Evolutionary conservation across 345 rosid species (phyloP).

Genomic region (Garcia nutans): DNA sequence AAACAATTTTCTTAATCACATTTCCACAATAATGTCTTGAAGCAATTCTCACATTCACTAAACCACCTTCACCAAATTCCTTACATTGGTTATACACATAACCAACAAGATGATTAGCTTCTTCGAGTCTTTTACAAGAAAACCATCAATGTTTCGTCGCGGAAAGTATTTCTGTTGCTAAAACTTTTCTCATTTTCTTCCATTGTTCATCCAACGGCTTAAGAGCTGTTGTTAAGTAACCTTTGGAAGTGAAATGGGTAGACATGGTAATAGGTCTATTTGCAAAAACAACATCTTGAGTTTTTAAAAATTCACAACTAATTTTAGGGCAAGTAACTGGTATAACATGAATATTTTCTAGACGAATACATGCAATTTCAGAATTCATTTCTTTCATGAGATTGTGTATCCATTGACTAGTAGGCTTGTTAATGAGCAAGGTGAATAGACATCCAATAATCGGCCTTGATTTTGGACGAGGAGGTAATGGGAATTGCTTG

Average conservation of each 20-base stretch:
- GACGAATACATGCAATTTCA: constrained; percentile 42
- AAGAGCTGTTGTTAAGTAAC: constrained; percentile 32
- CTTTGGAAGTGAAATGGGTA: constrained; percentile 20
- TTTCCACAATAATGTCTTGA: constrained; percentile 27
- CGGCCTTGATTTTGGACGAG: constrained; percentile 44
- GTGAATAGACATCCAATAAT: constrained; percentile 37
- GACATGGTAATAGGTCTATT: constrained; percentile 38
- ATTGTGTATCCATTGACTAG: constrained; percentile 37
- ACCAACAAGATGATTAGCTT: constrained; percentile 42
- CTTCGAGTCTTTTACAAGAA: constrained; percentile 31
- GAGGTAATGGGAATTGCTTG: constrained; percentile 22
- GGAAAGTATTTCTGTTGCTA: constrained; percentile 27
- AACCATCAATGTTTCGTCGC: constrained; percentile 20
- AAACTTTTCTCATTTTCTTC: constrained; percentile 46
- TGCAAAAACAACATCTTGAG: constrained; percentile 42
- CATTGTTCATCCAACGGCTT: constrained; percentile 45
- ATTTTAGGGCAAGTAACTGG: constrained; percentile 42
- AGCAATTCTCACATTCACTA: constrained; percentile 15
- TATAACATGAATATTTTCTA: constrained; percentile 40
- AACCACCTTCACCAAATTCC: neutral
- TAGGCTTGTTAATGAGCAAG: constrained; percentile 36
- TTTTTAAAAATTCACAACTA: constrained; percentile 37
- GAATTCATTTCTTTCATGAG: constrained; percentile 37
- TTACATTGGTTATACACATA: constrained; percentile 33
- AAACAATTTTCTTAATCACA: constrained; percentile 25